Evolutionary conservation across 2,329 filamentous ascomycete genomes (phyloP), one percentile per base, ranked within the genome.

Genomic region (Diaporthe sp.): DNA sequence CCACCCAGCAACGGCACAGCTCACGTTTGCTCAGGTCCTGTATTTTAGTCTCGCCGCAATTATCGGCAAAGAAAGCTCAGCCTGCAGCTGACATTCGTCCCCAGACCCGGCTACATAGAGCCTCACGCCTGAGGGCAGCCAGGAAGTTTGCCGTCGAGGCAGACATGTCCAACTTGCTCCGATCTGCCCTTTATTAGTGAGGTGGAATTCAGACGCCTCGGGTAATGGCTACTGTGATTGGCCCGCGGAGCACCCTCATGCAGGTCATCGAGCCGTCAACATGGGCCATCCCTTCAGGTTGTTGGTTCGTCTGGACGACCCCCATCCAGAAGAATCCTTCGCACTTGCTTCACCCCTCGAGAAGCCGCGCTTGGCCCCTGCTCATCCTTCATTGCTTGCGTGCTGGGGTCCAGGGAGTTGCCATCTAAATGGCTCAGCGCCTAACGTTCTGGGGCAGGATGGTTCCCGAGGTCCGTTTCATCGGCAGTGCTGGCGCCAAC

Each of bases 221-320:
- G 73, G 75, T 76, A 76, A 75, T 76, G 66, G 39, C 12, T 71
- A 17, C 39, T 71, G 65, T 75, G 65, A 76, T 76, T 76, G 75
- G 75, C 35, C 53, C 66, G 56, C 59, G 51, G 44, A 63, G 71
- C 35, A 39, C 44, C 66, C 53, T 70, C 51, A 72, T 75, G 73
- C 75, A 76, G 44, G 71, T 73, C 75, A 71, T 76, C 71, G 47
- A 70, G 42, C 35, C 42, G 27, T 39, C 50, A 66, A 74, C 72
- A 75, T 74, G 74, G 74, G 70, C 72, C 47, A 75, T 63, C 74
- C 74, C 74, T 70, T 63, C 47, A 71, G 47, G 39, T 65, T 50
- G 27, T 51, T 63, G 39, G 47, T 50, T 25, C 47, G 32, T 51
- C 51, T 58, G 72, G 68, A 71, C 44, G 37, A 55, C 53, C 61